Base-by-base conservation (phyloP, 768 basidiomycete species). In the Austroboletus festivus region DNA sequence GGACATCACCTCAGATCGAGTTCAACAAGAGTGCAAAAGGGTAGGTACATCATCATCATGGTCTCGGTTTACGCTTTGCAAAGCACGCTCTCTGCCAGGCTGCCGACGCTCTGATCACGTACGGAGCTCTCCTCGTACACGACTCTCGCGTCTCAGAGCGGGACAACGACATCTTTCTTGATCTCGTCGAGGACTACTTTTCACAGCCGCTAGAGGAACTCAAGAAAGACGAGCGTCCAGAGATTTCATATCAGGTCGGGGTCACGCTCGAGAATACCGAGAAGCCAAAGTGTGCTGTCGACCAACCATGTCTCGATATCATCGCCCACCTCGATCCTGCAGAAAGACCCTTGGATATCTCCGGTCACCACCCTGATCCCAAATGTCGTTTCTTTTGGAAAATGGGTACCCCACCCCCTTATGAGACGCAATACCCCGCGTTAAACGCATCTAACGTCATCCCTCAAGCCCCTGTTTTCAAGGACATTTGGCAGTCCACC, bases 191-290 rank as follows among this genome's bases (percentile, higher is more conserved):
- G 64, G 91, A 94, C 65, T 98, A 98, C 68, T 98, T 98, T 61
- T 75, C 77, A 7, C 93, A 93, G 63, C 77, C 84, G 0, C 61
- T 74, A 28, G 68, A 70, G 2, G 74, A 72, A 1, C 72, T 97
- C 47, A 73, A 77, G 72, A 74, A 79, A 55, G 94, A 97, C 53
- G 85, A 90, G 62, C 80, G 83, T 16, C 90, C 91, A 0, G 90
- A 96, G 56, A 71, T 90, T 11, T 83, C 87, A 47, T 97, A 92
- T 67, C 94, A 97, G 69, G 84, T 92, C 35, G 93, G 94, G 2
- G 92, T 93, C 5, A 96, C 93, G 5, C 81, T 95, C n/a, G 92
- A 94, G 70, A 93, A 94, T 66, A 97, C 93, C 2, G 94, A 96
- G 71, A 92, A 90, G 59, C 86, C 87, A 31, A 89, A 82, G 64